Base-by-base conservation (phyloP, 2,329 filamentous ascomycete genomes). In the Aspergillus versicolor region DNA sequence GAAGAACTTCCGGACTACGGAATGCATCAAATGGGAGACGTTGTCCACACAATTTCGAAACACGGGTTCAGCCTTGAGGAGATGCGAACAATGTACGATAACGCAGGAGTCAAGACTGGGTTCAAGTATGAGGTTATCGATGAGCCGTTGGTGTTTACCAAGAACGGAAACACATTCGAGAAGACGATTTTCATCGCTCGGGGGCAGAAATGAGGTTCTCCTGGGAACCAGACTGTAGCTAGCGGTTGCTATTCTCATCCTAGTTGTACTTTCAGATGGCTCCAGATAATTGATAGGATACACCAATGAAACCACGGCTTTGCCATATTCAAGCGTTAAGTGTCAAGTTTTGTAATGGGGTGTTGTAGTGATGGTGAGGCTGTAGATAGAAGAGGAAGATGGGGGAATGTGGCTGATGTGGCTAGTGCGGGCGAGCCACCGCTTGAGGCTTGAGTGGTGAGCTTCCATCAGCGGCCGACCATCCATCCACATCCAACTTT, bases 21-120 rank as follows among this genome's bases (percentile, higher is more conserved):
- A 24, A 47, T 58, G 21, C 48, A 54, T 8, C 58, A 65, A 34
- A 48, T 58, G 40, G 49, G 62, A 30, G 65, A 78, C 6, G 77
- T 77, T 54, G 64, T 67, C 4, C 72, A 80, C 37, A 88, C 85
- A 0, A 81, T 92, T 19, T 82, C 81, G 32, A 86, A 88, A 52
- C 79, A 85, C 60, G 88, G 89, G 0, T 92, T 92, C 71, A 81
- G 79, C 1, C 75, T 84, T 67, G 79, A 81, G 11, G 77, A 82
- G 27, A 82, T 91, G 51, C 79, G 76, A 65, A 70, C 74, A 21
- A 81, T 90, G 62, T 91, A 90, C 65, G 78, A 81, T 56, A 75
- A 76, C n/a, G 88, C 88, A 0, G 88, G 88, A 0, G 77, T 81
- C 17, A 81, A 75, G 0, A 71, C 73, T 8, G 78, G 78, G n/a